Base-by-base conservation (phyloP, 768 basidiomycete genomes). In the Boletus barrowsii region DNA sequence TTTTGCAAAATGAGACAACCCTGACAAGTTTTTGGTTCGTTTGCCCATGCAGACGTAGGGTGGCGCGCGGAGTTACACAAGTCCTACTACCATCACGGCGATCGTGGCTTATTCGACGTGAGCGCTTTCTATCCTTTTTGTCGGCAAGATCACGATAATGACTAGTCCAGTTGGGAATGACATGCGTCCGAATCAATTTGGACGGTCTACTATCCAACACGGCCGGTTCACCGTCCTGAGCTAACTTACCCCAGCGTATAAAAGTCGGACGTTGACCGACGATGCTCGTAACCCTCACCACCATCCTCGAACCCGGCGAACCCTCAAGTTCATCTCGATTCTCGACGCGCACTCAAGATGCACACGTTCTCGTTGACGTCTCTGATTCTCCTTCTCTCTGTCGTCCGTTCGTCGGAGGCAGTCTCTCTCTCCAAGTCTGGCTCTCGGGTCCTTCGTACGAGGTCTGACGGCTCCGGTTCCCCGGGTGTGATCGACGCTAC, bases 1-100 rank as follows among this genome's bases (percentile, higher is more conserved):
- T 55, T 70, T 67, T 18, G 76, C 68, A 48, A 80, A 79, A 55
- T 66, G 72, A 51, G 78, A 73, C 17, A 83, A 61, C 22, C 80
- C 76, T 20, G 72, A 70, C 29, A 83, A 48, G 37, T 58, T 53
- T 20, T 72, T 74, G 49, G 72, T 68, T 55, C 72, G 72, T 66
- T 78, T 81, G 58, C 72, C 70, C 75, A 75, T 75, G 33, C 22
- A 51, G 40, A 10, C 14, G 13, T 17, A 10, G 30, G 42, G 22
- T 0, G 20, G 24, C 35, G 35, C 35, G 57, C 61, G 61, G 54
- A 56, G 54, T 56, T 54, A 20, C 22, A 49, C n/a, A 52, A 9
- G 26, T 26, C 26, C 8, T 26, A 26, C 8, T 26, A 26, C 26
- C 26, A 26, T 26, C 26, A 8, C 26, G 9, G 26, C 26, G 26